Evolutionary conservation across 225 moss, liverwort and hornwort species (phyloP), one percentile per base, ranked within the genome.

Genomic region (Bryum argenteum): DNA sequence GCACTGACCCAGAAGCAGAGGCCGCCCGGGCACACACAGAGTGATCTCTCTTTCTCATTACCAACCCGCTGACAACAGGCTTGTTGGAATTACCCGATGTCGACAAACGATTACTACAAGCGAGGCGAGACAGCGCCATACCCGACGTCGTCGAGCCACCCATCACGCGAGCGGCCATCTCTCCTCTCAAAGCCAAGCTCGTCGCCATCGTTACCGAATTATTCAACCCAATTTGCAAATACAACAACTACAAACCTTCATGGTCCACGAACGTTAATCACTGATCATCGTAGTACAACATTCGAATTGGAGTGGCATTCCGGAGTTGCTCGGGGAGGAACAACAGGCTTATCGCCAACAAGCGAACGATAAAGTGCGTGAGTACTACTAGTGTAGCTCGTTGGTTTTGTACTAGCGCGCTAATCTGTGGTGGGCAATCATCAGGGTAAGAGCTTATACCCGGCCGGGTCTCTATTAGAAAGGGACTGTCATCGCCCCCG

Each of bases 341-440:
- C 33, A 60, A 65, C 66, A 78, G 45, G 82, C 82, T 82, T 82
- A 82, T 82, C 82, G 62, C 75, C 61, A 82, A 78, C 23, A 48
- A 72, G 28, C 2, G 56, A 62, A 66, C 66, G 71, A 9, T 57
- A 75, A 78, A 70, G 61, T 33, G n/a, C n/a, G 5, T 33, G 33
- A 33, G 33, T 33, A 33, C 33, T 33, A 33, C 5, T 3, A 33
- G 3, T 33, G 33, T n/a, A n/a, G n/a, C 33, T 33, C 26, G 26
- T 26, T 26, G 5, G 33, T n/a, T 47, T 69, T 42, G 63, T 14
- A 39, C 10, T 43, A 17, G 58, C 1, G 56, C 63, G 70, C 61
- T 6, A 18, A 77, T 81, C 73, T 53, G 45, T 20, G 69, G 77
- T 52, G 64, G 18, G 43, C 11, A 81, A 52, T 6, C 64, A 44